Percentiles rank a stretch among this genome's conserved stretches.
Evolutionary conservation across 2,329 filamentous ascomycete genomes (phyloP).

Genomic region (Colletotrichum neosansevieriae): DNA sequence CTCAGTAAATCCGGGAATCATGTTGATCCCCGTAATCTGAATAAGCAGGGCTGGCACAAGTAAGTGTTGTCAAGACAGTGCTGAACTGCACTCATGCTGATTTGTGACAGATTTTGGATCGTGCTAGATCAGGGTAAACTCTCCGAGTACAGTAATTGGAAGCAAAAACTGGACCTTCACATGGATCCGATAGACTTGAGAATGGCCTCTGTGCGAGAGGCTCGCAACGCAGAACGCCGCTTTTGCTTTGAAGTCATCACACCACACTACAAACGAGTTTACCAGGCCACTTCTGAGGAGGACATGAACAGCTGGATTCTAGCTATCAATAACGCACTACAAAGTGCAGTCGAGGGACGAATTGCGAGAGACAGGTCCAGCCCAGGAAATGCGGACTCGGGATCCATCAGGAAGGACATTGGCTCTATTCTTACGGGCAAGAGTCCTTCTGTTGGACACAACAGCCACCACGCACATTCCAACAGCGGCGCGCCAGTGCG

Average conservation of each 20-base stretch:
- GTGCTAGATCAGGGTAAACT: slow-evolving; percentile 96
- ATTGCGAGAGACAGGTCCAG: slow-evolving; percentile 68
- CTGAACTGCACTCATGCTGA: slow-evolving; percentile 5
- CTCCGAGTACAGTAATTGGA: slow-evolving; percentile 99
- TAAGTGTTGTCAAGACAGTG: slow-evolving; percentile 60
- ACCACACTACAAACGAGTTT: slow-evolving; percentile 93
- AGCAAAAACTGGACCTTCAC: slow-evolving; percentile 94
- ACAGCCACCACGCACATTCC: slow-evolving; percentile 61
- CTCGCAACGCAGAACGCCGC: slow-evolving; percentile 90
- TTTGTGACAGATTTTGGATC: slow-evolving; percentile 87
- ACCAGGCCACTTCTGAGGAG: slow-evolving; percentile 97
- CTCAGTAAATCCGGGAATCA: slow-evolving; percentile 93
- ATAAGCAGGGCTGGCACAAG: slow-evolving; percentile 99
- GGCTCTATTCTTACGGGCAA: slow-evolving; percentile 95
- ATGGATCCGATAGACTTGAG: slow-evolving; percentile 98
- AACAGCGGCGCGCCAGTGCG: slow-evolving; percentile 74
- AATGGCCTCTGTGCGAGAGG: slow-evolving; percentile 96
- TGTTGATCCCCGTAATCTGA: slow-evolving; percentile 93
- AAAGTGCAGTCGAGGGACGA: slow-evolving; percentile 92
- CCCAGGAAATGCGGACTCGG: slow-evolving; percentile 57
- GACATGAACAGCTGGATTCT: slow-evolving; percentile 98
- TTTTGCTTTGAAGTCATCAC: slow-evolving; percentile 99
- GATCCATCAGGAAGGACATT: slow-evolving; percentile 82
- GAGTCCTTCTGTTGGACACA: slow-evolving; percentile 76
- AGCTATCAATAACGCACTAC: slow-evolving; percentile 95